Evolutionary conservation across 345 rosid species (phyloP).

Genomic region (Lepidium didymum): DNA sequence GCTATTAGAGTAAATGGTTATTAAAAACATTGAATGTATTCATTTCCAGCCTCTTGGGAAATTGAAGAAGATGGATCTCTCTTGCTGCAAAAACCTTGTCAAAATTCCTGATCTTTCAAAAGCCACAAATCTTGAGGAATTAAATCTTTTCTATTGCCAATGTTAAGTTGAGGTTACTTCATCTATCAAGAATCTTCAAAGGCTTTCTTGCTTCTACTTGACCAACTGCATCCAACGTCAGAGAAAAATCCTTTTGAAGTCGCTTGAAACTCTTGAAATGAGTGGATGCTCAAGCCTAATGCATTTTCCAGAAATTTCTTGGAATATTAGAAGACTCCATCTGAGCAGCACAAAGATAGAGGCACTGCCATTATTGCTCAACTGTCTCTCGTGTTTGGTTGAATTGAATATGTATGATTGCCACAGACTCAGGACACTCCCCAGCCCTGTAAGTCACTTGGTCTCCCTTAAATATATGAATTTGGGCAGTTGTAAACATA

Average conservation of each 20-base stretch:
- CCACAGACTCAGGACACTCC: slow-evolving; percentile 19
- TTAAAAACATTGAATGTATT: background rate
- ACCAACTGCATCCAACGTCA: slow-evolving; percentile 19
- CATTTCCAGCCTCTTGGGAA: slow-evolving; percentile 14
- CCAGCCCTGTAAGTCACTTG: slow-evolving; percentile 25
- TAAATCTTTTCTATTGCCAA: slow-evolving; percentile 19
- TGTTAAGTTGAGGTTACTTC: slow-evolving; percentile 23
- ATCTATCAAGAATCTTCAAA: slow-evolving; percentile 18
- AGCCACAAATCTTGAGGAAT: slow-evolving; percentile 21
- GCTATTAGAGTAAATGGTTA: background rate
- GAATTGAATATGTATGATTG: slow-evolving; percentile 18
- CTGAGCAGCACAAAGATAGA: slow-evolving; percentile 21
- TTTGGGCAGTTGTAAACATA: slow-evolving; percentile 21
- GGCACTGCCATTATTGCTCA: slow-evolving; percentile 24
- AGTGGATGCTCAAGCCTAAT: slow-evolving; percentile 17
- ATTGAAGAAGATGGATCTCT: slow-evolving; percentile 26
- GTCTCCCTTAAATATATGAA: slow-evolving; percentile 13
- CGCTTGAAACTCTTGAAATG: slow-evolving; percentile 21
- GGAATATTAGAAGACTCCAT: slow-evolving; percentile 9
- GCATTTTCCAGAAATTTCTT: slow-evolving; percentile 20
- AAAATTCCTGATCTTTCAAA: slow-evolving; percentile 22
- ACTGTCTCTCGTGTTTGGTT: slow-evolving; percentile 13
- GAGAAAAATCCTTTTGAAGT: background rate
- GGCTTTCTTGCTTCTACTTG: slow-evolving; percentile 20
- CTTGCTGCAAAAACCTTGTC: slow-evolving; percentile 9